Base-by-base conservation (phyloP, 2,329 filamentous ascomycete genomes). In the Paraconiothyrium brasiliense region DNA sequence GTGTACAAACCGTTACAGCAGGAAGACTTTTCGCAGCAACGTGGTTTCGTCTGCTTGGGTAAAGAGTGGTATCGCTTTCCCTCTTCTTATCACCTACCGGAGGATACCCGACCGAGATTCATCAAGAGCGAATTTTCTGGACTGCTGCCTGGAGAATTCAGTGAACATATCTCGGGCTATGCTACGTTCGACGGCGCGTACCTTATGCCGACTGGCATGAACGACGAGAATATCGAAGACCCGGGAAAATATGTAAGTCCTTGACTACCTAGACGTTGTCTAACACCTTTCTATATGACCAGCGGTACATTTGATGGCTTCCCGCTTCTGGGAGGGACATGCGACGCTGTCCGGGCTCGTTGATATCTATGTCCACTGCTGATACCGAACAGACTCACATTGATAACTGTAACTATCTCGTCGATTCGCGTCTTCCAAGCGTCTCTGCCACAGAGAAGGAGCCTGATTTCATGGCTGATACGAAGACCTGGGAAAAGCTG, bases 31-130 rank as follows among this genome's bases (percentile, higher is more conserved):
- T 86, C 87, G 2, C 78, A 81, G 0, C 76, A 81, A 1, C 91
- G 89, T 16, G 90, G 92, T 65, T 89, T 84, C 20, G 87, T 99
- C 2, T 99, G 95, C 77, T 87, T 97, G 43, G 93, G 92, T 32
- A 99, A 98, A 76, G 95, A 99, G 76, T 99, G 95, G 95, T 97
- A 99, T 78, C 92, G 95, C 39, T 98, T 97, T 75, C 94, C 95
- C 1, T 94, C 92, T 0, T 96, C 94, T 0, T 98, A 93, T 81
- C 93, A 95, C 76, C 84, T 99, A 3, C 94, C 95, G 0, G 83
- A 89, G n/a, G 86, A 88, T 54, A 92, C 95, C 83, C 90, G 87
- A 66, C 91, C 92, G 70, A 97, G 95, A 70, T 99, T 97, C 73
- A 83, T 99, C 69, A 92, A 91, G 67, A 97, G 92, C 69, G 93